Evolutionary conservation across 192 early-diverging fungal genomes (phyloP).

Genomic region (Linnemannia exigua): DNA sequence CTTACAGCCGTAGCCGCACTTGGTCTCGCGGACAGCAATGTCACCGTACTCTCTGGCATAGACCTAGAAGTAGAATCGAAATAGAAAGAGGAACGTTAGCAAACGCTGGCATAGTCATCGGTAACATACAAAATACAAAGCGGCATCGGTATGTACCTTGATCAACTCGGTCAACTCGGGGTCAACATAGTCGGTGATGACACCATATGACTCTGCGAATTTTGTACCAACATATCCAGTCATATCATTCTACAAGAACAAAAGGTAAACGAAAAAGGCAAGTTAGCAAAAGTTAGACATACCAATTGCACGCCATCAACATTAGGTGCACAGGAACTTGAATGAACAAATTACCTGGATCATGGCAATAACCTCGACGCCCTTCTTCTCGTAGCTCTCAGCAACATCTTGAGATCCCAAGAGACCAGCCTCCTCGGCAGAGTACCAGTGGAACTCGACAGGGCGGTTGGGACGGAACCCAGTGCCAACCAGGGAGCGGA

Average conservation of each 20-base stretch:
- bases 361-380: constrained; percentile 78
- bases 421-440: constrained; percentile 91
- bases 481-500: constrained; percentile 77
- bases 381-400: constrained; percentile 71
- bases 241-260: constrained; percentile 79
- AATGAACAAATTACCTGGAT: constrained; percentile 68
- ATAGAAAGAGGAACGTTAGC: neutral
- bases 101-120: neutral
- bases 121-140: neutral
- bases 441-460: constrained; percentile 98
- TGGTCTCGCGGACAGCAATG: constrained; percentile 77
- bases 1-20: constrained; percentile 88
- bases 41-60: constrained; percentile 75
- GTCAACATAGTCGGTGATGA: constrained; percentile 87
- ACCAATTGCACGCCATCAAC: neutral
- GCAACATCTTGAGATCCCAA: constrained; percentile 92
- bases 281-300: neutral
- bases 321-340: neutral
- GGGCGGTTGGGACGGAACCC: constrained; percentile 79
- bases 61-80: constrained; percentile 47
- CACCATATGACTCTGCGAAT: constrained; percentile 75
- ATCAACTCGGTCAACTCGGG: constrained; percentile 63
- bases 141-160: constrained; percentile 33
- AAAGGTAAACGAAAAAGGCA: neutral
- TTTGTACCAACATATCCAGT: constrained; percentile 81